Percentiles rank a stretch among this genome's conserved stretches.
Evolutionary conservation across 768 basidiomycete species (phyloP).

Genomic region (Kwoniella dejecticola): DNA sequence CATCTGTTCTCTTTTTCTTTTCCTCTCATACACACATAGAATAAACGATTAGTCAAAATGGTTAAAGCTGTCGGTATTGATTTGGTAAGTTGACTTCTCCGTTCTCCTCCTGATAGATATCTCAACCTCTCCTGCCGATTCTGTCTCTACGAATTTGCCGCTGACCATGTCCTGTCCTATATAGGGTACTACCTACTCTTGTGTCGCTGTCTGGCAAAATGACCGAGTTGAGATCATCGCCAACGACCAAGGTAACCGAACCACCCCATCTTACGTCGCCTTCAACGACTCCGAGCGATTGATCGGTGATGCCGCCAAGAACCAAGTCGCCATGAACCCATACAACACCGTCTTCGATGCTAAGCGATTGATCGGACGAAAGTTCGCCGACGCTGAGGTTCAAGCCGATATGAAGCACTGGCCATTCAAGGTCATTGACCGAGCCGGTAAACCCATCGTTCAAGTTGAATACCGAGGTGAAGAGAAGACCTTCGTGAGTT

Average conservation of each 20-base stretch:
- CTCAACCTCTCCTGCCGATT: not conserved
- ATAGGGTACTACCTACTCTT: conserved; percentile 91
- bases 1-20: not conserved
- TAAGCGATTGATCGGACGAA: conserved; percentile 87
- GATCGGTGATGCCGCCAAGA: conserved; percentile 98
- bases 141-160: conserved; percentile 8
- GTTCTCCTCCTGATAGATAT: not conserved
- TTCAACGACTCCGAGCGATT: conserved; percentile 94
- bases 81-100: conserved; percentile 57
- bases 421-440: conserved; percentile 75
- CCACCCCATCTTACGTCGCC: conserved; percentile 92
- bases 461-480: conserved; percentile 77
- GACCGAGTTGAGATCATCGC: conserved; percentile 98
- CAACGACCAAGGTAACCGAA: conserved; percentile 70
- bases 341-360: conserved; percentile 96
- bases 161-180: conserved; percentile 1
- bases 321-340: conserved; percentile 95
- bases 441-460: conserved; percentile 76
- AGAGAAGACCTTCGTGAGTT: conserved; percentile 75
- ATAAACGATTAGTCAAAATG: conserved; percentile 35
- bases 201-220: conserved; percentile 99
- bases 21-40: conserved; percentile 10
- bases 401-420: conserved; percentile 62
- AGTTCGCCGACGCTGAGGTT: conserved; percentile 59
- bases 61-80: conserved; percentile 56